These are phyloP conservation scores for Inonotus hispidus DNA, from an alignment of 1,284 basidiomycete genomes.

Conservation along the genomic window DNA sequence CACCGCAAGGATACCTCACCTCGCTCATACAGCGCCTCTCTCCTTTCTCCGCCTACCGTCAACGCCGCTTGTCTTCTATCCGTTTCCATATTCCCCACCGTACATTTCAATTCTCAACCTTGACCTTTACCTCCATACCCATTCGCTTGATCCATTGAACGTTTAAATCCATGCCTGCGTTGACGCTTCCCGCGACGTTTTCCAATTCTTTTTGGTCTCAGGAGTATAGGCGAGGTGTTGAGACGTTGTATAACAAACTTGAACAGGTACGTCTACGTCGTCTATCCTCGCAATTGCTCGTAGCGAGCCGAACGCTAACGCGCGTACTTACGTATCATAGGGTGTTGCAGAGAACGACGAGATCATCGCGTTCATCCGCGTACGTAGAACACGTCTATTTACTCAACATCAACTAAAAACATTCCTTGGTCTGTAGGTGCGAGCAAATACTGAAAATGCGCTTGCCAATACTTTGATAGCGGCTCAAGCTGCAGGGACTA, in stretches of 20 bases:
- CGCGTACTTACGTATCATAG: conserved; percentile 31
- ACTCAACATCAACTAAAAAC: conserved; percentile 4
- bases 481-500: conserved; percentile 43
- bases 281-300: background rate
- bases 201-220: conserved; percentile 91
- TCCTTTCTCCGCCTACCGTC: background rate
- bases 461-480: conserved; percentile 54
- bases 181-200: conserved; percentile 81
- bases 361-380: conserved; percentile 76
- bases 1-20: background rate
- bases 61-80: background rate
- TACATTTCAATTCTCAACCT: background rate
- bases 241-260: conserved; percentile 71
- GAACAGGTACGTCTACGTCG: conserved; percentile 53
- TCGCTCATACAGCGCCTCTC: background rate
- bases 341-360: conserved; percentile 77
- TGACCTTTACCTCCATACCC: background rate
- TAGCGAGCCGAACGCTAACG: conserved; percentile 18
- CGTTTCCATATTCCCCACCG: background rate
- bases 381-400: conserved; percentile 31
- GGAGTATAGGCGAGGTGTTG: conserved; percentile 78
- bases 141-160: background rate
- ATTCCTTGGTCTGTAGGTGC: conserved; percentile 39
- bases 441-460: conserved; percentile 58
- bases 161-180: conserved; percentile 58